Conservation (phyloP, 148 eudicot species). For the Vaccinium darrowii region DNA sequence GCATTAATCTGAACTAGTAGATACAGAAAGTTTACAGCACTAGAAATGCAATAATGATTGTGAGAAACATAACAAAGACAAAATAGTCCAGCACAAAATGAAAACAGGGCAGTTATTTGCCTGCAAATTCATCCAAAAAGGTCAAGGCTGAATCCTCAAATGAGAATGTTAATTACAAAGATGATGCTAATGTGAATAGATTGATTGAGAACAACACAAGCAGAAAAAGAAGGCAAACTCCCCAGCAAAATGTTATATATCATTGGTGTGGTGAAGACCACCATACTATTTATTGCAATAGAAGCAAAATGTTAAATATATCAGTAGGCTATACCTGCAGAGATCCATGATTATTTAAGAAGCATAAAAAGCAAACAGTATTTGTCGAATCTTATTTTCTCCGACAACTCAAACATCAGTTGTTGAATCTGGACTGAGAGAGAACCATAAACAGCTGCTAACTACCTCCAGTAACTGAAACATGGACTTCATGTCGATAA, state of each 20-base stretch:
- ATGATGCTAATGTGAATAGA: not conserved
- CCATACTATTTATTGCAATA: not conserved
- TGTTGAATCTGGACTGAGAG: not conserved
- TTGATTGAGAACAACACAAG: not conserved
- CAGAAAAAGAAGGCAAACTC: not conserved
- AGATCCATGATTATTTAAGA: not conserved
- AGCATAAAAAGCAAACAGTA: not conserved
- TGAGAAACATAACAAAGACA: conserved; percentile 3
- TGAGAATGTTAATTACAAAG: not conserved
- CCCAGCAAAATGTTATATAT: not conserved
- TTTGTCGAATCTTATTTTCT: not conserved
- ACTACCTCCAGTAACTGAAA: conserved; percentile 91
- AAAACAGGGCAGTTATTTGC: not conserved
- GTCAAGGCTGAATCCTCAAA: not conserved
- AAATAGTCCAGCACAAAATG: not conserved
- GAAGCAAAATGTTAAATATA: not conserved
- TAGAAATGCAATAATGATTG: conserved; percentile 12
- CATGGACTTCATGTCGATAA: conserved; percentile 92
- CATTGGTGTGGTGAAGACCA: not conserved
- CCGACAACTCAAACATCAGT: not conserved
- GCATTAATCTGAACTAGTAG: not conserved
- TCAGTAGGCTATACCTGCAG: not conserved
- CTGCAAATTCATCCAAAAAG: not conserved
- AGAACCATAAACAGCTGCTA: conserved; percentile 12
- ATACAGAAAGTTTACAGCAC: not conserved